Evolutionary conservation across 2,329 filamentous ascomycete species (phyloP).

Genomic region (Colletotrichum endophyticum): DNA sequence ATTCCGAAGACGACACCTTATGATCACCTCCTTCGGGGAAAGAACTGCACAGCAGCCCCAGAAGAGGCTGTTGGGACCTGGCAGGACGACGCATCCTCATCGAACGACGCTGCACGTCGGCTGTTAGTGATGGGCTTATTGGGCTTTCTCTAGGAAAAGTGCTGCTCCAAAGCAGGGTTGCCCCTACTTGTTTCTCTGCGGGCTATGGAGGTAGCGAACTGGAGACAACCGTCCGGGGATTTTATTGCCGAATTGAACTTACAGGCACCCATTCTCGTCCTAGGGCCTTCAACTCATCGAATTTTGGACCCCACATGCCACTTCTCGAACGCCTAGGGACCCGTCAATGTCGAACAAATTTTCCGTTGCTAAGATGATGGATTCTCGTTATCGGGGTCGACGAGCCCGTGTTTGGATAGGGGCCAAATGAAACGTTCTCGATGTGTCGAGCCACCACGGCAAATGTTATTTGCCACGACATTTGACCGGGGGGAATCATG

Average conservation of each 20-base stretch:
- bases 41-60: slow-evolving; percentile 5
- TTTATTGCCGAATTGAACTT: slow-evolving; percentile 6
- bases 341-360: slow-evolving; percentile 7
- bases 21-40: slow-evolving; percentile 17
- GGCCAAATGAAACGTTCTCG: slow-evolving; percentile 8
- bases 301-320: slow-evolving; percentile 12
- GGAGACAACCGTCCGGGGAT: slow-evolving; percentile 11
- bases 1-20: slow-evolving; percentile 19
- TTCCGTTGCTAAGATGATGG: slow-evolving; percentile 10
- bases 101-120: slow-evolving; percentile 2
- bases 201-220: not conserved
- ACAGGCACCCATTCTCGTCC: not conserved
- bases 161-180: not conserved
- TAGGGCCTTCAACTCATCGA: not conserved
- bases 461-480: not conserved
- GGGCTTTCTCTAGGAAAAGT: not conserved
- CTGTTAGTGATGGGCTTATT: slow-evolving; percentile 1
- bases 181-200: not conserved
- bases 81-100: slow-evolving; percentile 9
- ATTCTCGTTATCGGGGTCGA: not conserved
- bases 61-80: not conserved
- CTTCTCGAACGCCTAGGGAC: not conserved
- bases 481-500: not conserved
- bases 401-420: slow-evolving; percentile 6
- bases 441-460: not conserved